These are phyloP conservation scores for Mycena filopes DNA, from an alignment of 768 basidiomycete species.

Conservation along the genomic window DNA sequence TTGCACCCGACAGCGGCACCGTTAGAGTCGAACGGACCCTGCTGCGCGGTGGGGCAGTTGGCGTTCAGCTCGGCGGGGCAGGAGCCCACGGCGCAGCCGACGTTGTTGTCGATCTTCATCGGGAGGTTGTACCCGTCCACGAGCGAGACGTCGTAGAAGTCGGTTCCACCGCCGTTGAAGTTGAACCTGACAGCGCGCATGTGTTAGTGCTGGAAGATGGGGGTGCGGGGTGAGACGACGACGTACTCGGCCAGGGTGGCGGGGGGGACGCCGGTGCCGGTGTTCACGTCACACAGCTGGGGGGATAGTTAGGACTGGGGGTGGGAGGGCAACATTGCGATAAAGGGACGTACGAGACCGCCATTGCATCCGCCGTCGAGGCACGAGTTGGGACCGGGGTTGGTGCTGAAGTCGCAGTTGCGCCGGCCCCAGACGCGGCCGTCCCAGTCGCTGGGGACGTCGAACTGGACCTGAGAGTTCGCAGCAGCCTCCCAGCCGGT, in stretches of 20 bases:
- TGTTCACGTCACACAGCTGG: slow-evolving; percentile 32
- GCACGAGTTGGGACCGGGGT: slow-evolving; percentile 47
- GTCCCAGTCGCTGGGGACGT: slow-evolving; percentile 15
- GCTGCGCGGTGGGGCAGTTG: slow-evolving; percentile 44
- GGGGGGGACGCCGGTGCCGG: slow-evolving; percentile 47
- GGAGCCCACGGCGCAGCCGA: slow-evolving; percentile 48
- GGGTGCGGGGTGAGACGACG: not conserved
- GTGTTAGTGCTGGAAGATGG: not conserved
- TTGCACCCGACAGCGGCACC: slow-evolving; percentile 49
- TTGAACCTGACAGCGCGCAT: slow-evolving; percentile 40
- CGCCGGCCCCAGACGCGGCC: slow-evolving; percentile 16
- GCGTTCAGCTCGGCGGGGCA: slow-evolving; percentile 59
- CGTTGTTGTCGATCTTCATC: slow-evolving; percentile 52
- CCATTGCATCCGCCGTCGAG: slow-evolving; percentile 59
- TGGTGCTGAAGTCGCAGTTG: slow-evolving; percentile 17
- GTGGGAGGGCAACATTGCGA: not conserved
- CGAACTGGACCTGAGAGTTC: not conserved
- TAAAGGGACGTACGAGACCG: slow-evolving; percentile 49
- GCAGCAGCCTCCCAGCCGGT: slow-evolving; percentile 9
- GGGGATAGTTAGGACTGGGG: not conserved
- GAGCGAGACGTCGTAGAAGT: slow-evolving; percentile 52
- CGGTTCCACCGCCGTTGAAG: slow-evolving; percentile 38
- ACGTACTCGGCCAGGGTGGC: slow-evolving; percentile 45
- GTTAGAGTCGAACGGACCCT: slow-evolving; percentile 50
- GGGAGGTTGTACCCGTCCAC: slow-evolving; percentile 62